These are phyloP conservation scores for Phaseolus coccineus DNA, from an alignment of 331 rosid species.

Conservation along the genomic window DNA sequence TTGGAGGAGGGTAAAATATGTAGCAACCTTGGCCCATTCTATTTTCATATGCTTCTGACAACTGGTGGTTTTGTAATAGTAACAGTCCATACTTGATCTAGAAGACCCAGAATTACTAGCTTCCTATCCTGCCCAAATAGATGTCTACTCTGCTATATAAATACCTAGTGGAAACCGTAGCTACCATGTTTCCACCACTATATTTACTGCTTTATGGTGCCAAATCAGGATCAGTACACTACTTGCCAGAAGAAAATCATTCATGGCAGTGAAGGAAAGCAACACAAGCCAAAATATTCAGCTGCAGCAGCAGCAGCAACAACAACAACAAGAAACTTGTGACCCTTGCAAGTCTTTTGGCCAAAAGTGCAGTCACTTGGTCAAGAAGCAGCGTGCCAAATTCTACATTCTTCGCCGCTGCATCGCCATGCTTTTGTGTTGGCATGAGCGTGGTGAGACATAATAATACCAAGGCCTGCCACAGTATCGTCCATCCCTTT, in stretches of 20 bases:
- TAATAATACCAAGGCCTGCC: neutral
- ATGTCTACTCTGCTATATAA: constrained; percentile 46
- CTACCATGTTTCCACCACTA: constrained; percentile 47
- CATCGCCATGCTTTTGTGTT: constrained; percentile 89
- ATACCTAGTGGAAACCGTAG: constrained; percentile 46
- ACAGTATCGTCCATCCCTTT: constrained; percentile 24
- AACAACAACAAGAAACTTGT: constrained; percentile 49
- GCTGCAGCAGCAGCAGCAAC: constrained; percentile 38
- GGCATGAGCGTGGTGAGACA: constrained; percentile 77
- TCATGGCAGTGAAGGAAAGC: constrained; percentile 63
- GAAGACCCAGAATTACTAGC: constrained; percentile 54
- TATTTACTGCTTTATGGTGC: constrained; percentile 51
- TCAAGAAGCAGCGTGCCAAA: constrained; percentile 91
- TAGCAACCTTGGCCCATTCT: constrained; percentile 66
- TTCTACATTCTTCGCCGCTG: constrained; percentile 98
- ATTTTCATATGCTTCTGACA: constrained; percentile 64
- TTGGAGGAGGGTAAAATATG: constrained; percentile 41
- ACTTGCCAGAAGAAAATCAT: constrained; percentile 31
- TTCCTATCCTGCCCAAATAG: constrained; percentile 34
- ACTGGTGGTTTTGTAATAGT: constrained; percentile 63
- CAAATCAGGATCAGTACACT: constrained; percentile 34
- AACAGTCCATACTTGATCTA: constrained; percentile 59
- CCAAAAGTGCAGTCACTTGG: constrained; percentile 82
- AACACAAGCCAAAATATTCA: constrained; percentile 39
- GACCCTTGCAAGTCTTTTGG: constrained; percentile 83